Conservation (phyloP, 805 yeast species). For the Barnettozyma sucrosica region DNA sequence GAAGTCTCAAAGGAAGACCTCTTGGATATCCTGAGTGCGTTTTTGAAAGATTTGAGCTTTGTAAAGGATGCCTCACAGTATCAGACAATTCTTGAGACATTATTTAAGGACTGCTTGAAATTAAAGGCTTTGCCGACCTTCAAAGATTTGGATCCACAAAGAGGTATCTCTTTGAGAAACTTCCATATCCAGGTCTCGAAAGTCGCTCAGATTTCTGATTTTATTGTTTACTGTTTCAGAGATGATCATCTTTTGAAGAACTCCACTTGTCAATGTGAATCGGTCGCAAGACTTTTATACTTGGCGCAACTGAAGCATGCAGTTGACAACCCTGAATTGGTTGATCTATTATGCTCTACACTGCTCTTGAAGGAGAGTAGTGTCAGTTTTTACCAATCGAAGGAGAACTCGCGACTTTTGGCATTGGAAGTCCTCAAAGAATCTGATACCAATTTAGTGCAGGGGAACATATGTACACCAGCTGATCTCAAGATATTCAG, state of each 20-base stretch:
- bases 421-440: slow-evolving; percentile 24
- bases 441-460: slow-evolving; percentile 10
- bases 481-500: slow-evolving; percentile 39
- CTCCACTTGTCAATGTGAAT: slow-evolving; percentile 30
- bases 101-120: slow-evolving; percentile 24
- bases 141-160: slow-evolving; percentile 56
- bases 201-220: slow-evolving; percentile 65
- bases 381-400: slow-evolving; percentile 9
- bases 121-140: slow-evolving; percentile 45
- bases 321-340: slow-evolving; percentile 24
- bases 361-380: slow-evolving; percentile 17
- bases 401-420: slow-evolving; percentile 13
- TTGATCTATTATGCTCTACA: slow-evolving; percentile 21
- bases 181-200: slow-evolving; percentile 86
- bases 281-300: slow-evolving; percentile 36
- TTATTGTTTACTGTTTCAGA: slow-evolving; percentile 67
- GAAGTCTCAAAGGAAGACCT: slow-evolving; percentile 37
- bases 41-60: slow-evolving; percentile 20
- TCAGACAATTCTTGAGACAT: slow-evolving; percentile 13
- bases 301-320: slow-evolving; percentile 36
- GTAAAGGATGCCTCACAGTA: slow-evolving; percentile 10
- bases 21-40: slow-evolving; percentile 12
- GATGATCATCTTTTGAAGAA: slow-evolving; percentile 28
- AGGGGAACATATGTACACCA: slow-evolving; percentile 26
- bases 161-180: slow-evolving; percentile 74